Evolutionary conservation across 1,284 basidiomycete genomes (phyloP).

Genomic region (Pulchroboletus neoregius): DNA sequence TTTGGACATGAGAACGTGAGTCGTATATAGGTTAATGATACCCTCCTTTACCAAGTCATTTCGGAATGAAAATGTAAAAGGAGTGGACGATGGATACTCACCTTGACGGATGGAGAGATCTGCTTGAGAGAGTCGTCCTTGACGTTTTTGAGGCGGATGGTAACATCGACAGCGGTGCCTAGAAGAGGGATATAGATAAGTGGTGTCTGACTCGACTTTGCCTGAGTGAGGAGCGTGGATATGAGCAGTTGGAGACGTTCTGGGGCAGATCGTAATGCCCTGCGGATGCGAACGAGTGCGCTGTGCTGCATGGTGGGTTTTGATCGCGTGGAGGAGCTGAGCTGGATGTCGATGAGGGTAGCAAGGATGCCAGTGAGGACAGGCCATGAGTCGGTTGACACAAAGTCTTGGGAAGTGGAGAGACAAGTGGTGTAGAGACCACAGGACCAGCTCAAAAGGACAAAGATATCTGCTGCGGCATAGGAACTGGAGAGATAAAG

Average conservation of each 20-base stretch:
- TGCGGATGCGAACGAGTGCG: constrained; percentile 54
- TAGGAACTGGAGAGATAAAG: constrained; percentile 43
- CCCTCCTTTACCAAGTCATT: constrained; percentile 38
- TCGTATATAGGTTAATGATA: constrained; percentile 52
- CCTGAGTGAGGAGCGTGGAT: constrained; percentile 43
- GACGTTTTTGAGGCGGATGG: constrained; percentile 54
- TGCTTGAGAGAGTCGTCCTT: constrained; percentile 37
- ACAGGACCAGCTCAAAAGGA: constrained; percentile 73
- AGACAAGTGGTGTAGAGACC: constrained; percentile 56
- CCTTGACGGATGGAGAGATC: constrained; percentile 24
- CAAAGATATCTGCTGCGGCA: constrained; percentile 62
- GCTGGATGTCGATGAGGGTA: constrained; percentile 55
- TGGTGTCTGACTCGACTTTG: constrained; percentile 49
- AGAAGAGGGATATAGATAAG: constrained; percentile 50
- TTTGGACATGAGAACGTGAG: constrained; percentile 56
- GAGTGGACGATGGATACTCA: neutral
- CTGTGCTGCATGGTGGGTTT: constrained; percentile 62
- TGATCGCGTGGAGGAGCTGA: constrained; percentile 45
- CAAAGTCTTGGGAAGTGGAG: constrained; percentile 42
- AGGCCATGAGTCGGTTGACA: constrained; percentile 45
- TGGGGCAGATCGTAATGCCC: constrained; percentile 58
- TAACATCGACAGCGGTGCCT: constrained; percentile 59
- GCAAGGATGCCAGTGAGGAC: constrained; percentile 53
- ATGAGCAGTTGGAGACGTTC: constrained; percentile 47
- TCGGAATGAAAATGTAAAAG: neutral